Evolutionary conservation across 129 eudicot genomes (phyloP).

Genomic region (Smallanthus sonchifolius): DNA sequence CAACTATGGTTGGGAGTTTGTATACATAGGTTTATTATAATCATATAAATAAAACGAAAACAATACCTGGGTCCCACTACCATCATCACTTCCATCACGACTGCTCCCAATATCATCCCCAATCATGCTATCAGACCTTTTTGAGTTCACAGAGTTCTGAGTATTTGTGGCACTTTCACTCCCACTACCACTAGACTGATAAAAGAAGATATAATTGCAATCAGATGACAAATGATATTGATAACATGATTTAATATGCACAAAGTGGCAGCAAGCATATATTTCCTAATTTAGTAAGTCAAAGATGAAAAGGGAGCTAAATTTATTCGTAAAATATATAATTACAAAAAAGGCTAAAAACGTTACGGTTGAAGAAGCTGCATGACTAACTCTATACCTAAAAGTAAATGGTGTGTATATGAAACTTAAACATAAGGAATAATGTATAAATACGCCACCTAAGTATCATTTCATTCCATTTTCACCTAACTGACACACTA

Average conservation of each 20-base stretch:
- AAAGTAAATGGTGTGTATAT: not conserved
- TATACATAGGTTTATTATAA: not conserved
- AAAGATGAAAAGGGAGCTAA: not conserved
- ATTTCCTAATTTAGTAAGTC: not conserved
- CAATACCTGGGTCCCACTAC: constrained; percentile 77
- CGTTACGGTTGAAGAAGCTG: not conserved
- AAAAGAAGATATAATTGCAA: constrained; percentile 3
- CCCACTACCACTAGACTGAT: constrained; percentile 86
- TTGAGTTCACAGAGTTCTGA: constrained; percentile 61
- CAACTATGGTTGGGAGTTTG: too few species aligned
- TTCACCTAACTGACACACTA: not conserved
- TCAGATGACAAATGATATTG: not conserved
- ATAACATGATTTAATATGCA: not conserved
- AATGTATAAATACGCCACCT: not conserved
- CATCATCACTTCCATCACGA: constrained; percentile 38
- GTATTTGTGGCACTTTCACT: constrained; percentile 78
- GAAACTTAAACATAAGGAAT: not conserved
- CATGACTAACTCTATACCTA: not conserved
- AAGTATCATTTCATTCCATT: not conserved
- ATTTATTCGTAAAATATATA: not conserved
- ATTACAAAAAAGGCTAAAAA: too few species aligned
- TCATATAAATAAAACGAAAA: not conserved
- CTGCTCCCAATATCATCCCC: constrained; percentile 56
- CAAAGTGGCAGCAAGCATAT: not conserved
- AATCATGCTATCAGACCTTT: constrained; percentile 39